A percentile compares a stretch with the other conserved stretches of the same genome.
Conservation (phyloP, 1,284 basidiomycete genomes). For the Cystobasidium pallidum region DNA sequence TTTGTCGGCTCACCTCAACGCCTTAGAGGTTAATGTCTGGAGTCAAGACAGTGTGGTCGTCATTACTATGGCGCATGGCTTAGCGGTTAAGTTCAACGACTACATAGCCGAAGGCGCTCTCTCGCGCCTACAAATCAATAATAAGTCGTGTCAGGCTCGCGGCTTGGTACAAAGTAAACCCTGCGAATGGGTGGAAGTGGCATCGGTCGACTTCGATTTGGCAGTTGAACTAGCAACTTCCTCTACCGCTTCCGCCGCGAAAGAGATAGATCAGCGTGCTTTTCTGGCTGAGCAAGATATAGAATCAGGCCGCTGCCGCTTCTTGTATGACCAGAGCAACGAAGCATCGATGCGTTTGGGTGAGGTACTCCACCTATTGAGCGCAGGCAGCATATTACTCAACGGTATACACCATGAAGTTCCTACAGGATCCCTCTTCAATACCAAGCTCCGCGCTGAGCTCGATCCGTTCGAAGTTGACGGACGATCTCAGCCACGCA, state of each 20-base stretch:
- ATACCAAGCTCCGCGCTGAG: not conserved
- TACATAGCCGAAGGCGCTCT: conserved; percentile 65
- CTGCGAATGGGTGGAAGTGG: conserved; percentile 70
- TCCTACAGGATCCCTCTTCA: not conserved
- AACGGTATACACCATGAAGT: too few species aligned
- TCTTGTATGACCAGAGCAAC: conserved; percentile 39
- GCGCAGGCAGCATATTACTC: too few species aligned
- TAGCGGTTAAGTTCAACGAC: conserved; percentile 72
- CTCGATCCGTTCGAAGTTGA: not conserved
- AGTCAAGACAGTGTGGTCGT: conserved; percentile 63
- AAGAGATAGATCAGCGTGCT: conserved; percentile 64
- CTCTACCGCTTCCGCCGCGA: conserved; percentile 65
- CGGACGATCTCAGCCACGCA: not conserved
- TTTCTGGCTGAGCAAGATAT: conserved; percentile 75
- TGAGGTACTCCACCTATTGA: too few species aligned
- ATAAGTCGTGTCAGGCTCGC: conserved; percentile 62
- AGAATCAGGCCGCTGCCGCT: conserved; percentile 63
- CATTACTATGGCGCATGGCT: conserved; percentile 65
- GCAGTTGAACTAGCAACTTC: conserved; percentile 71
- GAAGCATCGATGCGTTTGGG: not conserved
- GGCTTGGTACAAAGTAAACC: conserved; percentile 42
- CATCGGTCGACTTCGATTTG: conserved; percentile 63
- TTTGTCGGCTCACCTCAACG: conserved; percentile 65
- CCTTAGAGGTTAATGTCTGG: conserved; percentile 62
- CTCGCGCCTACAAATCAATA: conserved; percentile 56